Evolutionary conservation across 2,329 filamentous ascomycete species (phyloP), one percentile per base, ranked within the genome.

Genomic region (Ophiocordyceps camponoti-saundersi): DNA sequence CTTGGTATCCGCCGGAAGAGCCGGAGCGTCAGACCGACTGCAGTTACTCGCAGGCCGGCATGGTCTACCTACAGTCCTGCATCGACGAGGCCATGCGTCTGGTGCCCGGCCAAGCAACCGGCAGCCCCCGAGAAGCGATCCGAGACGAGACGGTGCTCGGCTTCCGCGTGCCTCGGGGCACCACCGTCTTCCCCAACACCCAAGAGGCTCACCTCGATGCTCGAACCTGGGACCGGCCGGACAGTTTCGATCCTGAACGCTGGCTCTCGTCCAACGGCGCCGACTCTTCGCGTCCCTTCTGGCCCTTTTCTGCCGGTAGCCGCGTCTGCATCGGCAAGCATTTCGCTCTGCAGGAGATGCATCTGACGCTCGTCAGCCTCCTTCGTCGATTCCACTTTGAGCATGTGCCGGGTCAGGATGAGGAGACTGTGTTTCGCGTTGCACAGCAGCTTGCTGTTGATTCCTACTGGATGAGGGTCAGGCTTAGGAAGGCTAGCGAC

Each of bases 21-120:
- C 8, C 23, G 4, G 23, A 41, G 3, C 44, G 44, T 2, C 8
- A 32, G 23, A 46, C 44, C 2, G 44, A 46, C 23, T 46, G 44
- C 36, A 18, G 36, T 36, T 46, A 46, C 44, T 46, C 44, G n/a
- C 44, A 26, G 20, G 40, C 23, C 16, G 44, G 44, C 36, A 46
- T 46, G 44, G 26, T 30, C 18, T 41, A 41, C 18, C n/a, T 46
- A 3, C 44, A 46, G 22, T 36, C 22, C 23, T 46, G 44, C 23
- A 46, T 46, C n/a, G 26, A 41, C 23, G 44, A 46, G 36, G 39
- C 44, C 44, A 46, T 46, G 44, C 44, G 44, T 21, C 36, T 46
- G 18, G 36, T 46, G 11, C 44, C 44, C 16, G 44, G 44, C 22
- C 44, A 46, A 21, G 44, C 44, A 5, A 46, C 44, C 6, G 44